A percentile compares a stretch with the other conserved stretches of the same genome.
Conservation (phyloP, 129 eudicot species). For the Ambrosia trifida region DNA sequence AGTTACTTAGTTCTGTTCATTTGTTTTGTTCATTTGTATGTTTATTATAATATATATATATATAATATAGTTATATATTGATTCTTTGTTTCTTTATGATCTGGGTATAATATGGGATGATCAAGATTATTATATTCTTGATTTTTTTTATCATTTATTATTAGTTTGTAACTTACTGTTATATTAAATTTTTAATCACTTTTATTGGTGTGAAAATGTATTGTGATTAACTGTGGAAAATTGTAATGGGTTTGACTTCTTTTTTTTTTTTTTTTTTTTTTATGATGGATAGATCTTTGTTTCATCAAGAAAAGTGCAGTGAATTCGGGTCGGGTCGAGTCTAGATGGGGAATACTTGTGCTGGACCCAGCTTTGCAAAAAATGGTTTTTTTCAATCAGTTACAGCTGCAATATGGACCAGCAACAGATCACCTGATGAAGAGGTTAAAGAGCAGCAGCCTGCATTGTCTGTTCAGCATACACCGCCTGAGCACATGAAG, state of each 20-base stretch:
- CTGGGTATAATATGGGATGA: no score
- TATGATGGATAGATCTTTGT: slow-evolving; percentile 26
- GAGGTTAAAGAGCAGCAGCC: slow-evolving; percentile 44
- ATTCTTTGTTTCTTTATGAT: no score
- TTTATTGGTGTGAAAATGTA: background rate
- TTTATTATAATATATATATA: background rate
- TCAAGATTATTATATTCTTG: no score
- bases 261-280: background rate
- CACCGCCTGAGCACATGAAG: slow-evolving; percentile 57
- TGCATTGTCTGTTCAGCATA: slow-evolving; percentile 39
- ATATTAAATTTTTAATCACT: no score
- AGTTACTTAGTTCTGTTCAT: background rate
- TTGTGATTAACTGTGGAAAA: background rate
- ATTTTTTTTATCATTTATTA: no score
- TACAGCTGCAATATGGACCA: slow-evolving; percentile 71
- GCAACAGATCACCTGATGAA: slow-evolving; percentile 43
- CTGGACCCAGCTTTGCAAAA: slow-evolving; percentile 64
- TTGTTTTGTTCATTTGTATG: background rate
- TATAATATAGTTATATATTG: no score
- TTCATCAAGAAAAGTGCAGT: background rate
- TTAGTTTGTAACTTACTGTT: no score
- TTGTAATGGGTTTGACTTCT: no score
- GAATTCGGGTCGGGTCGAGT: background rate
- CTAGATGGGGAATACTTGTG: slow-evolving; percentile 78
- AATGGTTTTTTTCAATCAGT: slow-evolving; percentile 62